A percentile compares a stretch with the other conserved stretches of the same genome.
Evolutionary conservation across 345 rosid genomes (phyloP).

Genomic region (Arabidopsis thaliana): TAIR10.1 NC_003076.8:25601501-25602000

Average conservation of each 20-base stretch:
- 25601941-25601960: constrained; percentile 84
- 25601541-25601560: constrained; percentile 50
- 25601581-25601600: constrained; percentile 26
- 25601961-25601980: constrained; percentile 96
- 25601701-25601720: constrained; percentile 38
- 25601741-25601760: constrained; percentile 85
- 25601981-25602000: constrained; percentile 97
- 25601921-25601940: constrained; percentile 3
- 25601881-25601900: constrained; percentile 18
- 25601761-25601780: constrained; percentile 88
- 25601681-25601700: constrained; percentile 8
- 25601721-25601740: constrained; percentile 92
- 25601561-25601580: constrained; percentile 9
- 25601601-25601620: constrained; percentile 21
- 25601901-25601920: constrained; percentile 11
- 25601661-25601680: constrained; percentile 23
- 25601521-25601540: constrained; percentile 97
- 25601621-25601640: constrained; percentile 4
- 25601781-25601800: constrained; percentile 84
- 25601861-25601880: constrained; percentile 9
- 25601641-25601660: constrained; percentile 18
- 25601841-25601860: constrained; percentile 19
- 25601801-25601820: constrained; percentile 91
- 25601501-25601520: constrained; percentile 97
- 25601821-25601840: constrained; percentile 27